Base-by-base conservation (phyloP, 2,329 filamentous ascomycete genomes). In the Dactylellina parvicollis region DNA sequence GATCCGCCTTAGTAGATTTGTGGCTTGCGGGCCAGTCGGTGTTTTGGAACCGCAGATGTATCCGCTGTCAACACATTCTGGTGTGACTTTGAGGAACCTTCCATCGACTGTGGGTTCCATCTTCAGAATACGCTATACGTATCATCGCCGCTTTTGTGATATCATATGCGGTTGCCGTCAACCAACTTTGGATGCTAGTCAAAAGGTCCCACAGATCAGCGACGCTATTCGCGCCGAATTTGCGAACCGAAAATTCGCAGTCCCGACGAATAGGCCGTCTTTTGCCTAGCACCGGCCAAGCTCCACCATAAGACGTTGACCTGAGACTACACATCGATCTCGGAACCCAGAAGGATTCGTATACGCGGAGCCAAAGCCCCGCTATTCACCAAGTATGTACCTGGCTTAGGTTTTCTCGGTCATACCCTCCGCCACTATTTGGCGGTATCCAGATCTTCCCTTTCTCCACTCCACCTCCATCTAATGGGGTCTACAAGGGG, bases 1-100 rank as follows among this genome's bases (percentile, higher is more conserved):
- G 60, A 61, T 73, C 69, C 69, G 69, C 69, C 69, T 73, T 59
- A 50, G 50, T 64, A 50, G 57, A 46, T 57, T n/a, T n/a, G 66
- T 71, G 57, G 57, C 66, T 64, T 71, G 34, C 50, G 5, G 50
- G 40, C 32, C 36, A 32, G 59, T 36, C 44, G 50, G 24, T 40
- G 20, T 10, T 56, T 32, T 22, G 26, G 34, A 36, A 4, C 18
- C 42, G 52, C 52, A 56, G 52, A 56, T 40, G 49, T 57, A 42
- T 57, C 50, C 50, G 61, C 61, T 66, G 62, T 59, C 62, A 67
- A 59, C 62, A 67, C 44, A 59, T 36, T 44, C 3, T 1, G 10
- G 40, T 54, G 46, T 52, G 38, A 66, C 50, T 46, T 59, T 24
- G 62, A 52, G 62, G 62, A 67, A 59, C 62, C 28, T 65, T 65